A percentile compares a stretch with the other conserved stretches of the same genome.
Evolutionary conservation across 192 early-diverging fungal species (phyloP).

Genomic region (Backusella australiensis): DNA sequence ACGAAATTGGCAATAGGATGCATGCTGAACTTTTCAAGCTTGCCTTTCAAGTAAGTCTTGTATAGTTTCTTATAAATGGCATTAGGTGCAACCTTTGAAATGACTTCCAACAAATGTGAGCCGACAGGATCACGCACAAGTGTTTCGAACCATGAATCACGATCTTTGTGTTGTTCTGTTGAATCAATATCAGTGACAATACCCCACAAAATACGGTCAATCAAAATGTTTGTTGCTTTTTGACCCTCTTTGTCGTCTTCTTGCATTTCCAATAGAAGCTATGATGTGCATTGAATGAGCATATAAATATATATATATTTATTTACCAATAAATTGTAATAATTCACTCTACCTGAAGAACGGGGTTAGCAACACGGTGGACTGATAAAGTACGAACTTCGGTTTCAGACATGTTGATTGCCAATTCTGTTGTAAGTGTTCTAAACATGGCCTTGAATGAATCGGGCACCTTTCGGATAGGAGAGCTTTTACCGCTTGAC

Average conservation of each 20-base stretch:
- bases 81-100: slow-evolving; percentile 53
- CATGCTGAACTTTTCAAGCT: slow-evolving; percentile 57
- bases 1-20: slow-evolving; percentile 84
- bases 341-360: slow-evolving; percentile 57
- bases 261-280: slow-evolving; percentile 36
- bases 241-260: slow-evolving; percentile 37
- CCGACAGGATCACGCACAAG: slow-evolving; percentile 71
- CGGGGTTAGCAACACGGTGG: slow-evolving; percentile 75
- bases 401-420: slow-evolving; percentile 46
- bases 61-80: slow-evolving; percentile 63
- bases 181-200: slow-evolving; percentile 45
- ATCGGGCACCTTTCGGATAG: slow-evolving; percentile 56
- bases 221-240: slow-evolving; percentile 41
- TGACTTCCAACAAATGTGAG: slow-evolving; percentile 77
- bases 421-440: slow-evolving; percentile 48
- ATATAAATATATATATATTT: not conserved
- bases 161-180: slow-evolving; percentile 36
- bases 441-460: slow-evolving; percentile 61
- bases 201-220: slow-evolving; percentile 58
- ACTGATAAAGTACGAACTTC: slow-evolving; percentile 57
- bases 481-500: slow-evolving; percentile 23
- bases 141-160: slow-evolving; percentile 53
- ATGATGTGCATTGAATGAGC: not conserved
- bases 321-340: too few species aligned
- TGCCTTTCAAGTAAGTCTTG: slow-evolving; percentile 58